These are phyloP conservation scores for Ganoderma sinense DNA, from an alignment of 1,284 basidiomycete genomes.

Conservation along the genomic window DNA sequence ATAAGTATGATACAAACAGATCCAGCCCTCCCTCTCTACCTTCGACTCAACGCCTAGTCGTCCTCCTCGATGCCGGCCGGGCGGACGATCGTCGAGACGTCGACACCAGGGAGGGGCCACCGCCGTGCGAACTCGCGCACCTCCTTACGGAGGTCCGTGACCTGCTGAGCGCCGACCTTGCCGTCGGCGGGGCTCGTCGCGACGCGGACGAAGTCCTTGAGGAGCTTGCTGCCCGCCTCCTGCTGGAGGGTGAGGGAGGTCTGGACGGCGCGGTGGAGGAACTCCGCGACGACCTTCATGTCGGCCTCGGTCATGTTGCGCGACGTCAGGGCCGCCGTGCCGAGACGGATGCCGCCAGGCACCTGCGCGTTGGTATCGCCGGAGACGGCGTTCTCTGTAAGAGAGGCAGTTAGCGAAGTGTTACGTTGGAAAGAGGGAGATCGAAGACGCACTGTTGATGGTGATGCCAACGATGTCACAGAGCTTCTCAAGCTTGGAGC, in stretches of 20 bases:
- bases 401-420: background rate
- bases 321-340: constrained; percentile 94
- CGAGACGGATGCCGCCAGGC: constrained; percentile 97
- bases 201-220: constrained; percentile 95
- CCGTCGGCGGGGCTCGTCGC: constrained; percentile 78
- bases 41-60: constrained; percentile 20
- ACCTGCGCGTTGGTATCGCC: constrained; percentile 96
- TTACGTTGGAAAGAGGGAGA: constrained; percentile 2
- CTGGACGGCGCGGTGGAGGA: constrained; percentile 93
- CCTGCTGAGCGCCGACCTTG: constrained; percentile 75
- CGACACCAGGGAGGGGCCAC: constrained; percentile 95
- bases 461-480: constrained; percentile 97
- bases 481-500: constrained; percentile 98
- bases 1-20: constrained; percentile 19
- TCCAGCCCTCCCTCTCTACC: background rate
- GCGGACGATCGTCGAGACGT: constrained; percentile 66
- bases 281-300: constrained; percentile 87
- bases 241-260: constrained; percentile 89
- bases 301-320: constrained; percentile 93
- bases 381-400: constrained; percentile 92
- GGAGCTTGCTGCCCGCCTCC: constrained; percentile 93
- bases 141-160: constrained; percentile 77
- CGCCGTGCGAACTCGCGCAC: constrained; percentile 82
- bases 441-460: constrained; percentile 78
- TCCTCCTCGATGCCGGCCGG: constrained; percentile 76